Conservation (phyloP, 495 filamentous ascomycete genomes). For the Platismatia glauca region DNA sequence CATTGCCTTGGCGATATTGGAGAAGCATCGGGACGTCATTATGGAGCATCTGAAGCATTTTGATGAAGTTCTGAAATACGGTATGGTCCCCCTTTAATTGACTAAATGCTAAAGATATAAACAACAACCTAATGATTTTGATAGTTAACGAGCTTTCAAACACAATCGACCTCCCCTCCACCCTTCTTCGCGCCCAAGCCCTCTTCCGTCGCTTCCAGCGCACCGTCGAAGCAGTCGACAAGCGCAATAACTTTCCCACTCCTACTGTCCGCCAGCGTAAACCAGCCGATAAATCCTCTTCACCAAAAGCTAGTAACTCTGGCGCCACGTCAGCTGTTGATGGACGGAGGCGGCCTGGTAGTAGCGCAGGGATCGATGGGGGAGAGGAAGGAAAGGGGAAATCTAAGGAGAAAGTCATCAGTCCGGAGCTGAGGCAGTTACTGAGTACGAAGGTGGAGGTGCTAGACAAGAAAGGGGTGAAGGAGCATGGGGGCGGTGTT, state of each 20-base stretch:
- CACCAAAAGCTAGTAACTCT: slow-evolving; percentile 27
- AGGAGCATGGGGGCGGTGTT: slow-evolving; percentile 34
- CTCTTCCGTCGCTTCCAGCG: slow-evolving; percentile 83
- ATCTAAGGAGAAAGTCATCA: slow-evolving; percentile 58
- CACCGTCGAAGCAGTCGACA: slow-evolving; percentile 77
- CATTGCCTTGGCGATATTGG: slow-evolving; percentile 86
- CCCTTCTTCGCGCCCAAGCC: slow-evolving; percentile 76
- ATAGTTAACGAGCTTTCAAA: slow-evolving; percentile 88
- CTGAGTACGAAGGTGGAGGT: slow-evolving; percentile 63
- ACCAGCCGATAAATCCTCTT: slow-evolving; percentile 21
- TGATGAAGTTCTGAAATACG: slow-evolving; percentile 94
- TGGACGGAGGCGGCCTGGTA: not conserved
- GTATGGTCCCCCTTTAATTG: slow-evolving; percentile 40
- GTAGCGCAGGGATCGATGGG: slow-evolving; percentile 1
- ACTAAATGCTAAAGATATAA: not conserved
- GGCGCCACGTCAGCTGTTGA: slow-evolving; percentile 15
- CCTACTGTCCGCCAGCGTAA: slow-evolving; percentile 48
- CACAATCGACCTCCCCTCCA: slow-evolving; percentile 80
- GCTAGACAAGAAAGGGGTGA: slow-evolving; percentile 46
- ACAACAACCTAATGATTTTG: not conserved
- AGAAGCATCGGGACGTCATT: slow-evolving; percentile 88
- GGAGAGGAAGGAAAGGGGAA: slow-evolving; percentile 3
- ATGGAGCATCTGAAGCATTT: slow-evolving; percentile 92
- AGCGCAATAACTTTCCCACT: slow-evolving; percentile 72
- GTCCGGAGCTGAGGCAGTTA: slow-evolving; percentile 66